These are phyloP conservation scores for Sutorius eximius DNA, from an alignment of 1,284 basidiomycete genomes.

Conservation along the genomic window DNA sequence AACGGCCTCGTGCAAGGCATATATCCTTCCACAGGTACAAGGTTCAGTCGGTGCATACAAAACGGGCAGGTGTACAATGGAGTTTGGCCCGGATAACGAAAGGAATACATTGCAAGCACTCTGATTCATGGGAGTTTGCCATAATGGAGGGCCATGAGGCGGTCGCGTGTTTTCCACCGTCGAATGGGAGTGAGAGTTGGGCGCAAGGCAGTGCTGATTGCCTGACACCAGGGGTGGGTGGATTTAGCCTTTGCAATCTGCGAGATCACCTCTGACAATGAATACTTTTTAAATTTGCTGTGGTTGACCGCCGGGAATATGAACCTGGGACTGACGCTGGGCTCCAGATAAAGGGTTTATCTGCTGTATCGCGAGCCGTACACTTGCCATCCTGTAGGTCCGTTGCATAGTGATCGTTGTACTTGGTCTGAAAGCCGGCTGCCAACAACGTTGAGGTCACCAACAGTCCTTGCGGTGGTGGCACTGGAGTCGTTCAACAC, in stretches of 20 bases:
- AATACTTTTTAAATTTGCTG: constrained; percentile 1
- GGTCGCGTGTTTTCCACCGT: constrained; percentile 20
- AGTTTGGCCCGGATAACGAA: constrained; percentile 12
- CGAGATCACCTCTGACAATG: constrained; percentile 17
- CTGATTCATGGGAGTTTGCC: constrained; percentile 10
- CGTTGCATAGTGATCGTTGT: not conserved
- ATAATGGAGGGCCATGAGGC: constrained; percentile 29
- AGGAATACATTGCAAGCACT: constrained; percentile 6
- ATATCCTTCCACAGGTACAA: constrained; percentile 1
- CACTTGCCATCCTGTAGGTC: constrained; percentile 21
- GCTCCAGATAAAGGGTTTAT: not conserved
- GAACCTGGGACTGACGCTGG: constrained; percentile 3
- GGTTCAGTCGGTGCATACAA: constrained; percentile 6
- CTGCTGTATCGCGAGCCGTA: constrained; percentile 2
- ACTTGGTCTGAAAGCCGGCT: not conserved
- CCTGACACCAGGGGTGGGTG: constrained; percentile 18
- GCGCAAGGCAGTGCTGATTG: constrained; percentile 14
- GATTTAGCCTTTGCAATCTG: constrained; percentile 24
- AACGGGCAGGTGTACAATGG: constrained; percentile 21
- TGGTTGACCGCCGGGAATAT: not conserved
- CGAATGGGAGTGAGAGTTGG: constrained; percentile 1
- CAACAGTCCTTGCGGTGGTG: constrained; percentile 10
- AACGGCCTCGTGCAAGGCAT: constrained; percentile 6
- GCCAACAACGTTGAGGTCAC: constrained; percentile 3
- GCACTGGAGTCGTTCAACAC: not conserved